These are phyloP conservation scores for Scutellaria minor DNA, from an alignment of 257 asterid genomes.

Conservation along the genomic window DNA sequence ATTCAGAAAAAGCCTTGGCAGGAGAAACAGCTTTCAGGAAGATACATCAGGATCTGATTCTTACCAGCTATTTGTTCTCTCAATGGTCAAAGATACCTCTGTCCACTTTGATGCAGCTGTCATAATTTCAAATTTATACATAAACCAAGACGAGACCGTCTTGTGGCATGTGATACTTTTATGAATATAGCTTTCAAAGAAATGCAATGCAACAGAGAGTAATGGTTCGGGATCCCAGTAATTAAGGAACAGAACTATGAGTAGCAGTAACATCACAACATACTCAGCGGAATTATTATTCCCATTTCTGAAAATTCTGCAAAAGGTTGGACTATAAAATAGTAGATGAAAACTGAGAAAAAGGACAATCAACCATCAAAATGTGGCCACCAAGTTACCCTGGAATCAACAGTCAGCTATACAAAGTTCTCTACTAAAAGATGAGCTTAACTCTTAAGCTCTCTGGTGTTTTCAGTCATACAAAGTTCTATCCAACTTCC, in stretches of 20 bases:
- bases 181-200: neutral
- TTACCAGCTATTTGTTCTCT: conserved; percentile 1
- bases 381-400: neutral
- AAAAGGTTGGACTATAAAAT: conserved; percentile 2
- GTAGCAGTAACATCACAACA: conserved; percentile 1
- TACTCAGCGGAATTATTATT: neutral
- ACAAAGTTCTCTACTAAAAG: neutral
- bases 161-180: neutral
- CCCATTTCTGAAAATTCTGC: conserved; percentile 6
- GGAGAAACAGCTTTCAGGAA: conserved; percentile 5
- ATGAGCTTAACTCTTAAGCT: neutral
- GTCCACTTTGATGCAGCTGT: conserved; percentile 8
- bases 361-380: neutral
- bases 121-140: neutral
- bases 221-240: neutral
- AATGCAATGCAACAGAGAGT: conserved; percentile 20
- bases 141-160: neutral
- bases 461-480: conserved; percentile 4
- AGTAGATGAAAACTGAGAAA: neutral
- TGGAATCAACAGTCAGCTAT: neutral
- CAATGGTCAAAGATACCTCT: neutral
- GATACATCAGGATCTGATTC: conserved; percentile 8
- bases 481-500: neutral
- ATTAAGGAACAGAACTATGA: conserved; percentile 1
- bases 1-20: neutral